Percentiles rank a stretch among this genome's conserved stretches.
phyloP scores from a whole-genome alignment of 192 early-diverging fungal genomes.

The Coemansia sp. region DNA sequence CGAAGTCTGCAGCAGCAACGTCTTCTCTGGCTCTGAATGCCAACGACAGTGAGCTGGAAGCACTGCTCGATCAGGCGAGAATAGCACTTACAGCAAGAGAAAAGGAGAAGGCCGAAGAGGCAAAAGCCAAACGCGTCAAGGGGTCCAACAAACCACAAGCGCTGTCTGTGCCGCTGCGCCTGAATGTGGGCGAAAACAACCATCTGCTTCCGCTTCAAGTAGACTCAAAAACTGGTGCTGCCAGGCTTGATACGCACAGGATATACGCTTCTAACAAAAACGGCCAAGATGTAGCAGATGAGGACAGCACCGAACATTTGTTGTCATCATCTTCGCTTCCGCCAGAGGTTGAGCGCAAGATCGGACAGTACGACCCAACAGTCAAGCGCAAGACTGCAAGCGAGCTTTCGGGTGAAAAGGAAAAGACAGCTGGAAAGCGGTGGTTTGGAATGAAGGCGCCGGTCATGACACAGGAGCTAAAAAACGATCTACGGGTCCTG shows the following conservation, averaged over 20 bases:
- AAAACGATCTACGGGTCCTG: slow-evolving; percentile 86
- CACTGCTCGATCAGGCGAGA: slow-evolving; percentile 45
- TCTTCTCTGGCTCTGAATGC: slow-evolving; percentile 5
- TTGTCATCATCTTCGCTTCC: slow-evolving; percentile 5
- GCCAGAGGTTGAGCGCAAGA: slow-evolving; percentile 9
- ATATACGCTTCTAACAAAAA: not conserved
- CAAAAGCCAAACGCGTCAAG: not conserved
- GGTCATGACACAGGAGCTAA: slow-evolving; percentile 83
- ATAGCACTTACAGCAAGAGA: slow-evolving; percentile 16
- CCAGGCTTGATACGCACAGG: slow-evolving; percentile 21
- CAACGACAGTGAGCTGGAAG: slow-evolving; percentile 35
- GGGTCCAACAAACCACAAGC: not conserved
- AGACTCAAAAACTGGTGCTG: slow-evolving; percentile 25
- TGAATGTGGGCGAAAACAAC: slow-evolving; percentile 11
- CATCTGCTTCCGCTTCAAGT: slow-evolving; percentile 14
- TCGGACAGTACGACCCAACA: slow-evolving; percentile 34
- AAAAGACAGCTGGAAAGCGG: slow-evolving; percentile 39
- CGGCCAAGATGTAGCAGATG: not conserved
- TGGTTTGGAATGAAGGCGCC: slow-evolving; percentile 94
- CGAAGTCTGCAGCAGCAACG: not conserved
- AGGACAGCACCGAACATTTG: not conserved
- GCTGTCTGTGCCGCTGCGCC: slow-evolving; percentile 32
- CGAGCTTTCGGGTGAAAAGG: slow-evolving; percentile 21
- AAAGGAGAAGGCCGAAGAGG: slow-evolving; percentile 11
- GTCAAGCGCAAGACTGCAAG: slow-evolving; percentile 24